Evolutionary conservation across 805 yeast species (phyloP).

Genomic region (Teunomyces cretensis): DNA sequence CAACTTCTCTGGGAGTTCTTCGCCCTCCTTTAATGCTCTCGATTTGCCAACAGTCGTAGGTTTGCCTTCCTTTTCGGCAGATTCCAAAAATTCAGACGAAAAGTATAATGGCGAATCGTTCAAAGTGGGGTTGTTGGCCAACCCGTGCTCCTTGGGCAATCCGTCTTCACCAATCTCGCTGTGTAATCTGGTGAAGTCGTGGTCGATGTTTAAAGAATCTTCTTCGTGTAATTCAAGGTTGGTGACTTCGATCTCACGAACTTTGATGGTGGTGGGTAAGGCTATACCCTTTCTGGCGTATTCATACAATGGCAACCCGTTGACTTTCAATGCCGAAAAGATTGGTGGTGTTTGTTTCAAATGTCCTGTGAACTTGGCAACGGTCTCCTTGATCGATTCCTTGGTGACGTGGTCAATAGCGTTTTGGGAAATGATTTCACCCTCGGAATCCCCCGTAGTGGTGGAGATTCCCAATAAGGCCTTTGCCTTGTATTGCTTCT

Average conservation of each 20-base stretch:
- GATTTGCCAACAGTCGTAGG: conserved; percentile 41
- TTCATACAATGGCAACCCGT: conserved; percentile 91
- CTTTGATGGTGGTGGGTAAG: conserved; percentile 77
- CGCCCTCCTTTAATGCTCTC: conserved; percentile 35
- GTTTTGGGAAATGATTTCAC: conserved; percentile 66
- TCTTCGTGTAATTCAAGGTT: conserved; percentile 50
- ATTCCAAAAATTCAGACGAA: conserved; percentile 52
- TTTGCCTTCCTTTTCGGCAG: conserved; percentile 39
- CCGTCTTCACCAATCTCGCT: conserved; percentile 51
- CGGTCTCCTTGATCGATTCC: conserved; percentile 49
- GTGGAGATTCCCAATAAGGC: conserved; percentile 90
- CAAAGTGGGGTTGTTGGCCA: conserved; percentile 53
- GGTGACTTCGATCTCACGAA: conserved; percentile 65
- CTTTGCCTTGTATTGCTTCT: conserved; percentile 76
- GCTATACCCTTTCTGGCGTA: conserved; percentile 89
- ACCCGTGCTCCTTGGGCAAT: conserved; percentile 41
- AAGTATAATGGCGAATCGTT: conserved; percentile 62
- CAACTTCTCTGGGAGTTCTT: conserved; percentile 47
- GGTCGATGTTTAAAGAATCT: conserved; percentile 56
- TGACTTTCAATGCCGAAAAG: conserved; percentile 89
- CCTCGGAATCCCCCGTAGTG: conserved; percentile 92
- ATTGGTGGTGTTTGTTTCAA: conserved; percentile 92
- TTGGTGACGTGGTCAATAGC: conserved; percentile 56
- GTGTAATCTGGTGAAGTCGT: conserved; percentile 47
- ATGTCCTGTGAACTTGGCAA: conserved; percentile 72